These are phyloP conservation scores for Aspergillus candidus DNA, from an alignment of 2,329 filamentous ascomycete species.

Conservation along the genomic window DNA sequence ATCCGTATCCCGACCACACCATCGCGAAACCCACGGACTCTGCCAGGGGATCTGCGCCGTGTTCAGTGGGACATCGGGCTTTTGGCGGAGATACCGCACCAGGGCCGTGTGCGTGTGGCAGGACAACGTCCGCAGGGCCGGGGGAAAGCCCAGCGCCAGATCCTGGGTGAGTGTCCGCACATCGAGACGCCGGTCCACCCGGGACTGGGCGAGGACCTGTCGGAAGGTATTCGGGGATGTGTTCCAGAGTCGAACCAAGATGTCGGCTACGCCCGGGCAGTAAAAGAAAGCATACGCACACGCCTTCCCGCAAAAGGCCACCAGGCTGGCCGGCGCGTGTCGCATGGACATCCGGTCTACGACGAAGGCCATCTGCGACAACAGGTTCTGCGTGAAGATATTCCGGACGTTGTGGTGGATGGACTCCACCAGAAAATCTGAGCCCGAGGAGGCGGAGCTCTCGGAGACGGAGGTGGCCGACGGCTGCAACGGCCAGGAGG, in stretches of 20 bases:
- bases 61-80: conserved; percentile 60
- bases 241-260: conserved; percentile 76
- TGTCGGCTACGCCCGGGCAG: conserved; percentile 76
- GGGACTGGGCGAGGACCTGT: conserved; percentile 64
- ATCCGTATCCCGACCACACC: conserved; percentile 82
- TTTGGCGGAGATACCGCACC: conserved; percentile 57
- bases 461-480: conserved; percentile 44
- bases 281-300: conserved; percentile 94
- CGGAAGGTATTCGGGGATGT: conserved; percentile 63
- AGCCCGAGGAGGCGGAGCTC: conserved; percentile 51
- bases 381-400: conserved; percentile 75
- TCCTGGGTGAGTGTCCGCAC: conserved; percentile 53
- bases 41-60: conserved; percentile 74
- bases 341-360: conserved; percentile 81
- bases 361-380: conserved; percentile 78
- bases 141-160: conserved; percentile 64
- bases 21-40: conserved; percentile 75
- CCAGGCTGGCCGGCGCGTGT: conserved; percentile 63
- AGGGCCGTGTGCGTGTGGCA: conserved; percentile 58
- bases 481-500: conserved; percentile 29
- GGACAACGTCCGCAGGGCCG: conserved; percentile 54
- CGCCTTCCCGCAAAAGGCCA: conserved; percentile 83
- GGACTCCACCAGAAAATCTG: conserved; percentile 66
- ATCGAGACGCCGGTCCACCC: conserved; percentile 50
- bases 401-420: conserved; percentile 84